A percentile compares a stretch with the other conserved stretches of the same genome.
phyloP scores from a whole-genome alignment of 2,329 filamentous ascomycete genomes.

The Aspergillus cejpii region DNA sequence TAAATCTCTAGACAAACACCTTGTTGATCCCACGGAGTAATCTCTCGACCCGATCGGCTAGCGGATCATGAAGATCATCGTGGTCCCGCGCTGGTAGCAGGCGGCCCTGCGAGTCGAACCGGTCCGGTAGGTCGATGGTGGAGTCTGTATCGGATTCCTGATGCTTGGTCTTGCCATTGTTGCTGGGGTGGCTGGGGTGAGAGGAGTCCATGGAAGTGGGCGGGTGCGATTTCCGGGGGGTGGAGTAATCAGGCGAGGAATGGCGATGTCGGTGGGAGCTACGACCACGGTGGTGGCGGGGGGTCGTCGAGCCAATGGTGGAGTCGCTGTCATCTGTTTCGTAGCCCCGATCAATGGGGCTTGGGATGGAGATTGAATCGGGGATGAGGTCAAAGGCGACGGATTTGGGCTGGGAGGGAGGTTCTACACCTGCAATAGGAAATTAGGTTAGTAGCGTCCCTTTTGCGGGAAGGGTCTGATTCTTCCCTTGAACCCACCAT shows the following conservation, averaged over 20 bases:
- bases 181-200: constrained; percentile 1
- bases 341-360: constrained; percentile 30
- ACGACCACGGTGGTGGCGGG: constrained; percentile 19
- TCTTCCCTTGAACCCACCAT: constrained; percentile 39
- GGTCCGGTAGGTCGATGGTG: constrained; percentile 40
- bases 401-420: constrained; percentile 23
- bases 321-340: constrained; percentile 41
- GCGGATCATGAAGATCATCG: constrained; percentile 18
- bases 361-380: constrained; percentile 1
- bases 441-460: constrained; percentile 5
- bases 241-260: constrained; percentile 21
- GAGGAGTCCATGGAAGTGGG: constrained; percentile 1
- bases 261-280: constrained; percentile 12
- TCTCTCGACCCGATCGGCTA: constrained; percentile 32
- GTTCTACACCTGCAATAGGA: constrained; percentile 20
- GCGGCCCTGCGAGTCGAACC: constrained; percentile 40
- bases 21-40: constrained; percentile 30
- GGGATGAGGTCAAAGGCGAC: constrained; percentile 29
- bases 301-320: constrained; percentile 23
- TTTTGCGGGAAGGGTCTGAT: neutral
- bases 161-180: constrained; percentile 3
- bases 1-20: constrained; percentile 17
- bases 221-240: constrained; percentile 8
- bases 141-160: constrained; percentile 36
- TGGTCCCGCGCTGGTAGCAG: constrained; percentile 29